A percentile compares a stretch with the other conserved stretches of the same genome.
phyloP scores from a whole-genome alignment of 352 stramenopile species.

The Globisporangium nunn region DNA sequence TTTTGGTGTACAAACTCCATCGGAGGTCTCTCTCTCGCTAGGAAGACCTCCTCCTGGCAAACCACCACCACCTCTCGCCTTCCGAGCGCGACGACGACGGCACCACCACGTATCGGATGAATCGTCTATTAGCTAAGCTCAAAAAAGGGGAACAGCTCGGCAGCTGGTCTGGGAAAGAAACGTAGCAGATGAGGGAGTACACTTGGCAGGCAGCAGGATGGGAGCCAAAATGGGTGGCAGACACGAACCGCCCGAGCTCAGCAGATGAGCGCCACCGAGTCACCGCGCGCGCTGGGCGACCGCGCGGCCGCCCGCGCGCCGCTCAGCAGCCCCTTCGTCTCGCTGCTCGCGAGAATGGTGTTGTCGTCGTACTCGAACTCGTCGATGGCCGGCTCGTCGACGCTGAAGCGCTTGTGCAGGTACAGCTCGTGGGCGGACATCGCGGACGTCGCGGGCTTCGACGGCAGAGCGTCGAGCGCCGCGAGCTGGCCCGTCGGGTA shows the following conservation, averaged over 20 bases:
- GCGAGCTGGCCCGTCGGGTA: constrained; percentile 14
- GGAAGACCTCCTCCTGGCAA: background rate
- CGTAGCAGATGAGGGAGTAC: background rate
- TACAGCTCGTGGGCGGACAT: constrained; percentile 15
- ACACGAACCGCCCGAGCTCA: constrained; percentile 12
- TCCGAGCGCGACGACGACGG: background rate
- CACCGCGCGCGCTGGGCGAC: constrained; percentile 17
- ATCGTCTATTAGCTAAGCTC: constrained; percentile 1
- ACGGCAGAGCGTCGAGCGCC: constrained; percentile 12
- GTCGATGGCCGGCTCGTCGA: constrained; percentile 39
- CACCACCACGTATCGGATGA: background rate
- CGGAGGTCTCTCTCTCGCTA: background rate
- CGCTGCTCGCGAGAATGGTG: background rate
- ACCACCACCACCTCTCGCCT: background rate
- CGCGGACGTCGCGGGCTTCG: background rate
- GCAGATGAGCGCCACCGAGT: constrained; percentile 39
- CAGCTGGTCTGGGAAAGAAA: background rate
- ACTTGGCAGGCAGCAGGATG: background rate
- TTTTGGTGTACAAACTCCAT: background rate
- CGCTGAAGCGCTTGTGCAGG: constrained; percentile 39
- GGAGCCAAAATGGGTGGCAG: background rate
- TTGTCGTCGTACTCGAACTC: constrained; percentile 21
- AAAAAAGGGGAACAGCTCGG: background rate
- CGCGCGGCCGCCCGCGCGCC: background rate
- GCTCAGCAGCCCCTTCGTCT: constrained; percentile 12